Conservation (phyloP, 1,284 basidiomycete genomes). For the Pseudozyma sp. region DNA sequence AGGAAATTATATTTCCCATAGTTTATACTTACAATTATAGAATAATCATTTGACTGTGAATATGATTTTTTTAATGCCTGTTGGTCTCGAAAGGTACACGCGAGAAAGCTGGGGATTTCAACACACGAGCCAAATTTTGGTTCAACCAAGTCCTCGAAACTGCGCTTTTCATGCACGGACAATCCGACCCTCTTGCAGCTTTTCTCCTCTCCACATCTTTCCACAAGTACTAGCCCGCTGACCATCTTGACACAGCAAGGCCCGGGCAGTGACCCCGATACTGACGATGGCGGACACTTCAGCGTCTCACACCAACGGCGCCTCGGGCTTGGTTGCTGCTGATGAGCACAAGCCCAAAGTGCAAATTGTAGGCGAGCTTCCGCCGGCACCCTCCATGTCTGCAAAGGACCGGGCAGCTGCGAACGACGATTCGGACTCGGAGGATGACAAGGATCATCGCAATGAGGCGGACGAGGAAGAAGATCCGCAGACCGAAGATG, state of each 20-base stretch:
- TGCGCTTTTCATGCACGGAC: conserved; percentile 11
- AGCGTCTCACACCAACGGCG: not conserved
- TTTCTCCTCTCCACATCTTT: not conserved
- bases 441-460: conserved; percentile 23
- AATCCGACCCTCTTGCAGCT: conserved; percentile 8
- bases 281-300: conserved; percentile 14
- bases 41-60: too few species aligned
- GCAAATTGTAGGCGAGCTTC: conserved; percentile 41
- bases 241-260: not conserved
- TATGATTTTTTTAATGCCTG: too few species aligned
- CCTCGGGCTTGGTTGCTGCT: not conserved
- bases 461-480: conserved; percentile 17
- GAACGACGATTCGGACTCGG: conserved; percentile 47
- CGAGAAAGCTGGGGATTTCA: too few species aligned
- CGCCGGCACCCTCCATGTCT: conserved; percentile 20
- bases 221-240: not conserved
- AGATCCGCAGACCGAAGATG: conserved; percentile 50
- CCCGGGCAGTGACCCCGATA: not conserved
- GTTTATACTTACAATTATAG: too few species aligned
- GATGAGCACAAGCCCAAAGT: conserved; percentile 11
- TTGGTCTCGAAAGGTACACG: too few species aligned
- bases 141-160: not conserved
- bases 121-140: not conserved
- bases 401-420: conserved; percentile 15
- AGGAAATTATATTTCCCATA: too few species aligned